Base-by-base conservation (phyloP, 305 asterid genomes). In the Fraxinus sp. region DNA sequence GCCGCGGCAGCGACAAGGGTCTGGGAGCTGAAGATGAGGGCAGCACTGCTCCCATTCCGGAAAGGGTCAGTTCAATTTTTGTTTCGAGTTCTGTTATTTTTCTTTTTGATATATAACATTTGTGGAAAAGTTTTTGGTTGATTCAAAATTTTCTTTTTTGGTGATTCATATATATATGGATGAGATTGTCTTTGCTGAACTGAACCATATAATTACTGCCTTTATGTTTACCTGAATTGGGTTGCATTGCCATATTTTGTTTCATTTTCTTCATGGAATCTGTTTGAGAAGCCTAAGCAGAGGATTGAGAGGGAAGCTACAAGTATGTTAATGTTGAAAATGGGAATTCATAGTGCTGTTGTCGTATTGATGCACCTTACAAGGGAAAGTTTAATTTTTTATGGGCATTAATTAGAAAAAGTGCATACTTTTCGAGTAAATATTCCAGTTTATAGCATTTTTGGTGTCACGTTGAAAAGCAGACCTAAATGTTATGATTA, bases 1-100 rank as follows among this genome's bases (percentile, higher is more conserved):
- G 91, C 35, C 87, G 89, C 57, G 91, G 97, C 72, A 89, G 93
- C 77, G 93, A 87, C 59, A 88, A 87, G 76, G 93, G 91, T 22
- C 22, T 87, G 86, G 92, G 84, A 28, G 90, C 89, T 28, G 95
- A 89, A 82, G 94, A 90, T 41, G 96, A 94, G 81, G 95, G 95
- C 59, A 91, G 89, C 87, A 85, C 91, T 35, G 89, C 93, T 79
- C 98, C 95, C 26, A 81, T 94, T 79, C 97, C 97, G 9, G 92
- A 90, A 83, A 93, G 86, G 93, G 98, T 93, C 55, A 62, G 85
- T 84, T 22, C 43, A 33, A 16, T 72, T 72, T 35, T 72, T 28
- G 36, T 26, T 68, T 68, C 37, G 75, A 68, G 75, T 68, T 68
- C 33, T n/a, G 26, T 72, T 33, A 26, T 71, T 41, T 71, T 72